Evolutionary conservation across 177 flowering plant genomes (phyloP).

Genomic region (Telopea speciosissima): DNA sequence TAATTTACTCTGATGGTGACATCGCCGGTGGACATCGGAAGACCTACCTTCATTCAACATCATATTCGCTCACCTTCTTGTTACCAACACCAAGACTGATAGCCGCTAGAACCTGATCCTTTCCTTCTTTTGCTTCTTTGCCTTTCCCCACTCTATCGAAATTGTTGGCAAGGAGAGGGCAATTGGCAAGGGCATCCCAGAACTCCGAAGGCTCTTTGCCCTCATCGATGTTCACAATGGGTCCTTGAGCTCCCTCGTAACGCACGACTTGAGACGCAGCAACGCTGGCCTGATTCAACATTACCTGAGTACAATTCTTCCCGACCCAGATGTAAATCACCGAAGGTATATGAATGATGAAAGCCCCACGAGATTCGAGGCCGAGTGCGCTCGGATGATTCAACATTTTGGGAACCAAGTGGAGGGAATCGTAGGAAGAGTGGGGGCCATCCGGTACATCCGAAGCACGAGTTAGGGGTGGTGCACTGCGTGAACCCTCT

Average conservation of each 20-base stretch:
- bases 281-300: too few relatives aligned
- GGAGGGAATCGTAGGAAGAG: slow-evolving; percentile 64
- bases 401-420: slow-evolving; percentile 64
- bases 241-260: too few relatives aligned
- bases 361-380: too few relatives aligned
- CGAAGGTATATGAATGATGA: too few relatives aligned
- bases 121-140: neutral
- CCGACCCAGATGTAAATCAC: too few relatives aligned
- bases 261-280: too few relatives aligned
- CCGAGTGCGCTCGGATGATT: too few relatives aligned
- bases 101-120: slow-evolving; percentile 7
- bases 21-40: slow-evolving; percentile 26
- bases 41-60: slow-evolving; percentile 48
- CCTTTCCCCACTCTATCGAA: slow-evolving; percentile 12
- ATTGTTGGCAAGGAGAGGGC: slow-evolving; percentile 18
- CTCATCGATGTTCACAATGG: too few relatives aligned
- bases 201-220: too few relatives aligned
- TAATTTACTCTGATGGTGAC: slow-evolving; percentile 16
- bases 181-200: slow-evolving; percentile 47
- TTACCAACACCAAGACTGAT: slow-evolving; percentile 18
- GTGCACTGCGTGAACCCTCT: slow-evolving; percentile 54
- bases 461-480: slow-evolving; percentile 54
- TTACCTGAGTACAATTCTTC: too few relatives aligned
- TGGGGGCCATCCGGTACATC: slow-evolving; percentile 70
- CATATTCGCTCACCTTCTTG: slow-evolving; percentile 43